Evolutionary conservation across 2,329 filamentous ascomycete genomes (phyloP), one percentile per base, ranked within the genome.

Genomic region (Penicillium sp.): DNA sequence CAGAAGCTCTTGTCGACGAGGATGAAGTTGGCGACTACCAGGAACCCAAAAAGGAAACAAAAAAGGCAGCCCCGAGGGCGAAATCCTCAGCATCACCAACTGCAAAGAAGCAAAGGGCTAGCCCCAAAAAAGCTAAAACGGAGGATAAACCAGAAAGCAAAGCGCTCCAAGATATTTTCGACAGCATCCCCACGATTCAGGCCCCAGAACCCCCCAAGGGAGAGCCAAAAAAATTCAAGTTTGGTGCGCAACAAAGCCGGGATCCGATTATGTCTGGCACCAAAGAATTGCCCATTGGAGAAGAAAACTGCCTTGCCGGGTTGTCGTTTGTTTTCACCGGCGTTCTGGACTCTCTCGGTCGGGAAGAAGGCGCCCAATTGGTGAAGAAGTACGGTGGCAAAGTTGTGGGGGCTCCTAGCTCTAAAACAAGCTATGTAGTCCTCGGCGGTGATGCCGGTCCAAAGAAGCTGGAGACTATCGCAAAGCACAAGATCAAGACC

Each of bases 371-470:
- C 1, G 87, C 92, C 61, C 86, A 83, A 40, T 78, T 99, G 16
- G 90, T 97, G 53, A 99, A 99, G 72, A 85, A 87, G 58, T 95
- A 97, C 70, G 95, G 94, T 39, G 94, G 94, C 49, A 97, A 96
- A 74, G 86, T 96, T 23, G 96, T 88, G 9, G 80, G 79, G 9
- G 87, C 85, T 5, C 94, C 95, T 18, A 97, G 93, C 69, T 89
- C 87, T 67, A 97, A 96, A 74, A 99, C 95, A 0, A 94, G 83
- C 67, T 99, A 91, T 68, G 91, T 99, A 42, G 90, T 99, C 14
- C 81, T 99, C 2, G 94, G 94, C 40, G 83, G 82, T 26, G 94
- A 97, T 71, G 94, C 95, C 23, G 94, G 94, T 0, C 94, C 94
- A 1, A 95, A 88, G 73, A 99, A 99, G 71, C 79, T 99, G 38